phyloP scores from a whole-genome alignment of 164 flowering plant species.

The Chimonanthus praecox region DNA sequence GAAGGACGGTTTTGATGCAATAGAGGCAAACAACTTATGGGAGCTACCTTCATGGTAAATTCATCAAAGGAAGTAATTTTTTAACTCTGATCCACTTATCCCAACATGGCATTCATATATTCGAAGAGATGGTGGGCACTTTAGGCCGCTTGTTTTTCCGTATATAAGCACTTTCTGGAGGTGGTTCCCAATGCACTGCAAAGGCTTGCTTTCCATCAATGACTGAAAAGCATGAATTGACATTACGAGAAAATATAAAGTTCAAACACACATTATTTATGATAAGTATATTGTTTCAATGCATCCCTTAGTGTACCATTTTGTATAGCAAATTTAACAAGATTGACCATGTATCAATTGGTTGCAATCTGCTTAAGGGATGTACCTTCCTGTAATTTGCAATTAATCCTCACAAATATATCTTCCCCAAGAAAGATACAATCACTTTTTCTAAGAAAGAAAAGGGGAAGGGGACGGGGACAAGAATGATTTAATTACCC shows the following conservation, averaged over 20 bases:
- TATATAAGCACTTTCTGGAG: conserved; percentile 65
- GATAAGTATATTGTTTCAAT: no score
- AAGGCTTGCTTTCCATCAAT: conserved; percentile 67
- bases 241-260: background rate
- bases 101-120: conserved; percentile 98
- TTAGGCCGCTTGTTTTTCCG: conserved; percentile 66
- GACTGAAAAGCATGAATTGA: conserved; percentile 33
- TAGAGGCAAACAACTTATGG: background rate
- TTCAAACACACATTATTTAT: background rate
- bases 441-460: background rate
- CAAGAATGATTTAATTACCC: conserved; percentile 40
- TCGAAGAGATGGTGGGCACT: conserved; percentile 77
- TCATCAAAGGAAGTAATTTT: conserved; percentile 74
- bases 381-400: no score
- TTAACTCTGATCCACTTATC: conserved; percentile 72
- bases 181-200: conserved; percentile 93
- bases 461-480: background rate
- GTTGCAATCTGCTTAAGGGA: no score
- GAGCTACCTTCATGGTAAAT: conserved; percentile 57
- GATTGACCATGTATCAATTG: no score
- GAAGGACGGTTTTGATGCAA: background rate
- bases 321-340: no score
- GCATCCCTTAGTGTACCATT: no score
- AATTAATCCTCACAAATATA: no score
- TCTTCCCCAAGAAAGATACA: no score